These are phyloP conservation scores for Pterothamnion heteromorphum DNA, from an alignment of 31 red algal genomes.

Conservation along the genomic window DNA sequence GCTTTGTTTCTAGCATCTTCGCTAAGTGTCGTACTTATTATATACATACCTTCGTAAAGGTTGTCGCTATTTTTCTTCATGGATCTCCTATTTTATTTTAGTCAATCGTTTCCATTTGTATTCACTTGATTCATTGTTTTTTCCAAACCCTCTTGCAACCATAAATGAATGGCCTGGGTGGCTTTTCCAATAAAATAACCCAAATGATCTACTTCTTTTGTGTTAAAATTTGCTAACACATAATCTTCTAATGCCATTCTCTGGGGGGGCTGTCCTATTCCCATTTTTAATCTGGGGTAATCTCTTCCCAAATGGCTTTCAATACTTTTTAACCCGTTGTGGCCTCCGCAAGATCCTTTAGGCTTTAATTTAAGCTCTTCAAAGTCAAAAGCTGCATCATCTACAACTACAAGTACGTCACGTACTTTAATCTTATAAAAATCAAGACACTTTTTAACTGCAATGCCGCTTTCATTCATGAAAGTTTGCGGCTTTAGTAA, in stretches of 20 bases:
- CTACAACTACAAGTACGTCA: slow-evolving; percentile 61
- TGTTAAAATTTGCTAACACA: slow-evolving; percentile 30
- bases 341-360: slow-evolving; percentile 64
- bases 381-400: slow-evolving; percentile 61
- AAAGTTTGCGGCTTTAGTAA: slow-evolving; percentile 72
- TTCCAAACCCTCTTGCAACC: slow-evolving; percentile 10
- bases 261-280: slow-evolving; percentile 25
- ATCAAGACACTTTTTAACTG: slow-evolving; percentile 43
- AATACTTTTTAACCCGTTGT: slow-evolving; percentile 66
- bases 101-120: slow-evolving; percentile 8
- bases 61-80: slow-evolving; percentile 37
- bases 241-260: neutral
- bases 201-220: slow-evolving; percentile 5
- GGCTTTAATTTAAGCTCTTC: slow-evolving; percentile 54
- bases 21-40: neutral
- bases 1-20: slow-evolving; percentile 21
- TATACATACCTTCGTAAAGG: neutral
- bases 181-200: neutral
- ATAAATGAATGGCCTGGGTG: slow-evolving; percentile 17
- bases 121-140: neutral
- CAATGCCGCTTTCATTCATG: slow-evolving; percentile 73
- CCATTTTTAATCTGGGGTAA: slow-evolving; percentile 34
- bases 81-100: slow-evolving; percentile 27
- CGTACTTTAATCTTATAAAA: slow-evolving; percentile 3
- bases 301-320: neutral